Evolutionary conservation across 768 basidiomycete genomes (phyloP), one percentile per base, ranked within the genome.

Genomic region (Mycena capillaripes): DNA sequence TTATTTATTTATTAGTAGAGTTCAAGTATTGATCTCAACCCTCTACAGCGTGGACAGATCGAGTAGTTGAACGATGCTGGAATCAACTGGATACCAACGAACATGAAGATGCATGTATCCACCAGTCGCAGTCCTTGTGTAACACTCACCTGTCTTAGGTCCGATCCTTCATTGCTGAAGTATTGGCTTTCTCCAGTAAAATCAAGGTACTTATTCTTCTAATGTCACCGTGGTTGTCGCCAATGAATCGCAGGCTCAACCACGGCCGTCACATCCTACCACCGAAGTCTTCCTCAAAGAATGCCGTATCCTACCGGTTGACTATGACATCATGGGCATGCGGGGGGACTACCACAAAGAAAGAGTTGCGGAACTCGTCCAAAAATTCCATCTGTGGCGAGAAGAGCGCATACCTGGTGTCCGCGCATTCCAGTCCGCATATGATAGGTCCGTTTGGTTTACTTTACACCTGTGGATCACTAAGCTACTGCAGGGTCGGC

Each of bases 391-490:
- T 50, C 79, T 85, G 23, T 95, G 94, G 95, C 87, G 93, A 36
- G 85, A 86, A 44, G 88, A 93, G 70, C 89, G 95, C 36, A 79
- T 91, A 6, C 89, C 94, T 23, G 95, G 95, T 4, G 89, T 90
- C 29, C 89, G 92, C 38, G 95, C 95, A 5, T 92, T 95, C 77
- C 92, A 95, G 76, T 96, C 95, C 0, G 91, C 88, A n/a, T 96
- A 96, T 75, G 95, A 97, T 77, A 89, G 92, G 89, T 91, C 78
- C 44, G 85, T 79, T 56, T 66, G 27, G 14, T 30, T 72, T 25
- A 25, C 12, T 38, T 12, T 32, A 5, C 56, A 48, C 56, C 32
- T 29, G 38, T 74, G 12, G 70, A 48, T 50, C 67, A 57, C 67
- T 44, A 36, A 64, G 40, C 64, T 56, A 60, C 67, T 21, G 36